phyloP scores from a whole-genome alignment of 2,329 filamentous ascomycete species.

The Nigrospora osmanthi region DNA sequence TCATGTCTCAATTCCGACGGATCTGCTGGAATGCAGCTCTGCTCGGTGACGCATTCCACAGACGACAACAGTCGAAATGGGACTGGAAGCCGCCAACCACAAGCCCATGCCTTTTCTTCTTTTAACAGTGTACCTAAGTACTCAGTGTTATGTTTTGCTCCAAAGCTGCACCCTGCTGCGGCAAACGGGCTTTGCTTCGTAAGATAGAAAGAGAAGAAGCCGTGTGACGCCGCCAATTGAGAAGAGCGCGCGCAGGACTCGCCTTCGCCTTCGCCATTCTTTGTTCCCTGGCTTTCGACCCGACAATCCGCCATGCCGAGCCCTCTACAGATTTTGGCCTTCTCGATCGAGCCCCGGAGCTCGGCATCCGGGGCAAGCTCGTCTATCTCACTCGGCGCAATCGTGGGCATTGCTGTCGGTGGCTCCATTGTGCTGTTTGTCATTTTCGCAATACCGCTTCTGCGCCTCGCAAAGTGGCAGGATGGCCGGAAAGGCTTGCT shows the following conservation, averaged over 20 bases:
- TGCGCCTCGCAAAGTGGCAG: conserved; percentile 26
- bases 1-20: conserved; percentile 1
- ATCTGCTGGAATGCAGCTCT: background rate
- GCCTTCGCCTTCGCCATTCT: no score
- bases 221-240: no score
- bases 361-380: background rate
- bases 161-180: no score
- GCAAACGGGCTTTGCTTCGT: no score
- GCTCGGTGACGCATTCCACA: no score
- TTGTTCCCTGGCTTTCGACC: background rate
- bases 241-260: no score
- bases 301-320: background rate
- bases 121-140: no score
- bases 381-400: conserved; percentile 21
- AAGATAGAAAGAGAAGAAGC: no score
- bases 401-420: conserved; percentile 37
- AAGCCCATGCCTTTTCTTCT: no score
- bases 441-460: conserved; percentile 31
- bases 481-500: conserved; percentile 5
- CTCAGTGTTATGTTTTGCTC: no score
- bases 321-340: background rate
- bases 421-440: conserved; percentile 38
- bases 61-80: no score
- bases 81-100: no score
- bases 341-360: background rate